Evolutionary conservation across 345 rosid genomes (phyloP), one percentile per base, ranked within the genome.

Genomic region (Sonneratia caseolaris): DNA sequence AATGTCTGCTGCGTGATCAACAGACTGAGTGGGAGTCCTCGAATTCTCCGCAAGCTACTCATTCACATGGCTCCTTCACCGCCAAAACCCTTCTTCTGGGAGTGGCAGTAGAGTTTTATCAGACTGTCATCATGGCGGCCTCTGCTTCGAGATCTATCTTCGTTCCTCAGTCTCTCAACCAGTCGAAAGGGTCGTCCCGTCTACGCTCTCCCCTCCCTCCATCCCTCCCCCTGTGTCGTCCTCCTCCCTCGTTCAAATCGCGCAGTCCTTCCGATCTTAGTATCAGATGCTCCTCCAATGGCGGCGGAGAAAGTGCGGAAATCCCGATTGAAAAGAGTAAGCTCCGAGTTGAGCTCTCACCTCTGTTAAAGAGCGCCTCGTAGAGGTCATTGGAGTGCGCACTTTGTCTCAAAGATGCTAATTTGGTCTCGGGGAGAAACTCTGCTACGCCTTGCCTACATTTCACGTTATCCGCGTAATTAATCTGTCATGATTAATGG

Each of bases 291-390:
- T 32, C 68, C 38, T 35, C 68, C 68, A 35, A 16, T 64, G 68
- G 68, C 68, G 42, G 19, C 19, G 68, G n/a, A 15, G 57, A 53
- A 16, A 15, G 21, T 32, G 8, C 68, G 5, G 68, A 64, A 0
- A 64, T 64, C 68, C 40, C 68, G 21, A 64, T 64, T 32, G 68
- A 64, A 32, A 64, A 64, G 68, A 64, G 68, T 64, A 36, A 35
- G 68, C 10, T 42, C 45, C 10, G 10, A 42, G 45, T 16, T 32
- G 57, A 53, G 57, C 37, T 24, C 37, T 24, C 66, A 22, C 32
- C 19, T 13, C 38, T 3, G 40, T 19, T 27, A 9, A 13, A 64
- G 32, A 32, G 37, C 38, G 66, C 32, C 21, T 35, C 35, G 66
- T 62, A 15, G 21, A 15, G 6, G n/a, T 53, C 22, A 53, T 15